Conservation (phyloP, 345 rosid species). For the Corchorus capsularis region DNA sequence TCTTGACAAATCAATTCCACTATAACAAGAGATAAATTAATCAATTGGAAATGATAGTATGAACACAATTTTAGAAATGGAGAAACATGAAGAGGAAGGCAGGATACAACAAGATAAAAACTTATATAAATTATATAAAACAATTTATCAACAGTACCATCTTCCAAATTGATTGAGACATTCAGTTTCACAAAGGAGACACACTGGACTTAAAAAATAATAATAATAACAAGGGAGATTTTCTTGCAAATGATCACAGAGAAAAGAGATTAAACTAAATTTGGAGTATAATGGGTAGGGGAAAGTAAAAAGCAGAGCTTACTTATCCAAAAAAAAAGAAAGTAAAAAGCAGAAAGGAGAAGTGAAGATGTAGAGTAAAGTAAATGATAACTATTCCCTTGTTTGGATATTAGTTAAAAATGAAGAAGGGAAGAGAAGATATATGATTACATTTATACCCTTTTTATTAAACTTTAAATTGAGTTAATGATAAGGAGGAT, state of each 20-base stretch:
- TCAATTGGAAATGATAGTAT: neutral
- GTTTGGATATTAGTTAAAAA: too few relatives aligned
- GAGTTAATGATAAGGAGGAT: too few relatives aligned
- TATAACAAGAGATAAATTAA: constrained; percentile 35
- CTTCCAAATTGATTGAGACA: neutral
- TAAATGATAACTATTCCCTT: too few relatives aligned
- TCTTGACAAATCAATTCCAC: constrained; percentile 78
- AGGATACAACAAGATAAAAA: neutral
- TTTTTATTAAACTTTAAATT: too few relatives aligned
- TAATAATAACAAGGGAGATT: neutral
- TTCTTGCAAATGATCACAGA: neutral
- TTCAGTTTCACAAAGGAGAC: neutral
- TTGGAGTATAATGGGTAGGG: too few relatives aligned
- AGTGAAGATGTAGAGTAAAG: too few relatives aligned
- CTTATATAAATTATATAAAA: constrained; percentile 5
- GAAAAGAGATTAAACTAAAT: neutral
- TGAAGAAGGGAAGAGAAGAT: too few relatives aligned
- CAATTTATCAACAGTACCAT: neutral
- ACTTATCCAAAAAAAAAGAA: too few relatives aligned
- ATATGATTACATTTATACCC: too few relatives aligned
- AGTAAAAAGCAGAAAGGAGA: too few relatives aligned
- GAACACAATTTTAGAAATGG: neutral
- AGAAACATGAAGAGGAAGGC: neutral
- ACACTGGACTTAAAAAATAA: neutral
- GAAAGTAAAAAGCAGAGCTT: too few relatives aligned